Conservation (phyloP, 2,329 filamentous ascomycete species). For the Pestalotiopsis fici region DNA sequence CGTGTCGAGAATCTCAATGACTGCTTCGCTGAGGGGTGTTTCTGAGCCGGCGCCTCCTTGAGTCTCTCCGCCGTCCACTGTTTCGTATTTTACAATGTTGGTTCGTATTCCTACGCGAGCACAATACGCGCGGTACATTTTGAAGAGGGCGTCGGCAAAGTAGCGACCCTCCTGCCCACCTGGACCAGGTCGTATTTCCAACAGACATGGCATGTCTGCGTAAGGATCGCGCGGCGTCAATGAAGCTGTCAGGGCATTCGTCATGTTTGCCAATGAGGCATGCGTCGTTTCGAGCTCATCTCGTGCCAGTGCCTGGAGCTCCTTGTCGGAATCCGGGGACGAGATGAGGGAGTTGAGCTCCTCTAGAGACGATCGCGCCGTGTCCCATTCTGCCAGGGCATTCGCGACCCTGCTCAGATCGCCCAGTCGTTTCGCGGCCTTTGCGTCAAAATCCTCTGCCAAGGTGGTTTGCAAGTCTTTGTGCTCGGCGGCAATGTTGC, state of each 20-base stretch:
- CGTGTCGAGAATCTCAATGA: constrained; percentile 76
- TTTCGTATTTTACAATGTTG: constrained; percentile 78
- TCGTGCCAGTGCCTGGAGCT: constrained; percentile 76
- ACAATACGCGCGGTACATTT: constrained; percentile 88
- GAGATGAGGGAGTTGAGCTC: constrained; percentile 55
- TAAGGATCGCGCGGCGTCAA: constrained; percentile 90
- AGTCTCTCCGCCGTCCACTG: constrained; percentile 60
- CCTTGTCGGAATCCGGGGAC: constrained; percentile 51
- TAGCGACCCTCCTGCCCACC: constrained; percentile 89
- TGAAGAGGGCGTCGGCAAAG: constrained; percentile 83
- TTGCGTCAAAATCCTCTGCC: constrained; percentile 55
- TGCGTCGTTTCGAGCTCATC: constrained; percentile 77
- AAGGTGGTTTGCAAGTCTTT: constrained; percentile 57
- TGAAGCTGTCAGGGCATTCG: constrained; percentile 69
- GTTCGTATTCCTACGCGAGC: constrained; percentile 65
- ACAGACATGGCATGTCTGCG: constrained; percentile 81
- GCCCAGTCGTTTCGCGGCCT: constrained; percentile 60
- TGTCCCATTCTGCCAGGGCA: constrained; percentile 61
- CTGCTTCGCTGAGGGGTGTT: constrained; percentile 77
- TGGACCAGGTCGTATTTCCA: constrained; percentile 90
- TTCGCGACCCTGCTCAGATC: constrained; percentile 59
- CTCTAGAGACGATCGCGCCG: constrained; percentile 49
- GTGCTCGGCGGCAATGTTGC: constrained; percentile 59
- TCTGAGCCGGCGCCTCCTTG: constrained; percentile 57
- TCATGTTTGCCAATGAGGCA: constrained; percentile 62